Conservation (phyloP, 176 grass and related monocot genomes). For the Zizania latifolia region DNA sequence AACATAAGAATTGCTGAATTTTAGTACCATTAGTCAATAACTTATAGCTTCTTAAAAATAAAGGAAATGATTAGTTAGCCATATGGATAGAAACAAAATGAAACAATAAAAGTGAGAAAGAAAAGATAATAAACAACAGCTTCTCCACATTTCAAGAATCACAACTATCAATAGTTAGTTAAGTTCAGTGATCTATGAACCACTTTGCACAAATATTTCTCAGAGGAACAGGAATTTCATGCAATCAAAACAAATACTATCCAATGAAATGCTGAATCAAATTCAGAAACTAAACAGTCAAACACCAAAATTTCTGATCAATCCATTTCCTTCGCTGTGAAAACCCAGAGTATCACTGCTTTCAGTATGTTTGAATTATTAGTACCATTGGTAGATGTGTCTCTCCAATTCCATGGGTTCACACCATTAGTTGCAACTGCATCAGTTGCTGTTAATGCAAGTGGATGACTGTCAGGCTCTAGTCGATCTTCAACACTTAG, state of each 20-base stretch:
- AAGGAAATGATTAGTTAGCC: not conserved
- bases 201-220: not conserved
- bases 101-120: not conserved
- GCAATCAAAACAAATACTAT: conserved; percentile 12
- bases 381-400: conserved; percentile 76
- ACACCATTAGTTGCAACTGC: conserved; percentile 76
- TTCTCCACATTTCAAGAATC: not conserved
- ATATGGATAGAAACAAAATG: not conserved
- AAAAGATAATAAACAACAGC: not conserved
- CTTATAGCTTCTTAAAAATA: not conserved
- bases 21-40: not conserved
- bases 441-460: conserved; percentile 71
- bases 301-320: conserved; percentile 6
- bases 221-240: not conserved
- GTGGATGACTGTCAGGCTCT: conserved; percentile 61
- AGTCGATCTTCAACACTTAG: conserved; percentile 60
- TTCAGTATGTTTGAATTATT: not conserved
- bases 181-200: not conserved
- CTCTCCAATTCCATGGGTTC: conserved; percentile 95
- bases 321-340: not conserved
- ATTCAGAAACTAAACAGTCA: not conserved
- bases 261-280: conserved; percentile 1
- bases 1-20: not conserved
- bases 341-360: not conserved
- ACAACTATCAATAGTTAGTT: not conserved